Conservation (phyloP, 345 rosid species). For the Salix koriyanagi region DNA sequence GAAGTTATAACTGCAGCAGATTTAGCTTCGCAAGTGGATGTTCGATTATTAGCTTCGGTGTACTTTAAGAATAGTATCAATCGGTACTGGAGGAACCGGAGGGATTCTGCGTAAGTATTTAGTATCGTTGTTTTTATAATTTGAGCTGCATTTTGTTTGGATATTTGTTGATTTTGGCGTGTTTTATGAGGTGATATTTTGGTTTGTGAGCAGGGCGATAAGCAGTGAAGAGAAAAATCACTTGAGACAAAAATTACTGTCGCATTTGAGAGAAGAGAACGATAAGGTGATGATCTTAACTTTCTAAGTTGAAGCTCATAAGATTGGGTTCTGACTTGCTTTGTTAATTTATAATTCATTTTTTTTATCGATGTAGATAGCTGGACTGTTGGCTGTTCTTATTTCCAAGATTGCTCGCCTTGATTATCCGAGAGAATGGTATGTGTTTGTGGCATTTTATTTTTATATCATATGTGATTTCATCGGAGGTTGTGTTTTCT, state of each 20-base stretch:
- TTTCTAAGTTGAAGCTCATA: background rate
- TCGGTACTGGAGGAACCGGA: constrained; percentile 86
- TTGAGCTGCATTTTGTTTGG: background rate
- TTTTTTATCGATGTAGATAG: constrained; percentile 48
- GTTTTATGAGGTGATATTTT: background rate
- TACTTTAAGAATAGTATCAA: constrained; percentile 85
- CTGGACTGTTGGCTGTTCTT: constrained; percentile 77
- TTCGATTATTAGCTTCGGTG: constrained; percentile 88
- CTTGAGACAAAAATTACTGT: constrained; percentile 64
- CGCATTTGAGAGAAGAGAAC: constrained; percentile 83
- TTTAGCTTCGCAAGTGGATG: constrained; percentile 79
- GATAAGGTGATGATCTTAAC: constrained; percentile 45
- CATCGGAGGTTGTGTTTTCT: background rate
- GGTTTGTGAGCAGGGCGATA: constrained; percentile 57
- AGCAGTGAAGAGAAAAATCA: constrained; percentile 81
- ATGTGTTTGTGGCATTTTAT: background rate
- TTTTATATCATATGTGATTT: background rate
- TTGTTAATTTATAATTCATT: constrained; percentile 7
- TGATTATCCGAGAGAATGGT: constrained; percentile 97
- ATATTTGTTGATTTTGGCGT: background rate
- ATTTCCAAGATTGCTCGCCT: constrained; percentile 88
- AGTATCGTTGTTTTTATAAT: background rate
- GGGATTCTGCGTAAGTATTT: constrained; percentile 59
- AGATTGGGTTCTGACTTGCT: background rate
- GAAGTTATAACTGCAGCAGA: constrained; percentile 88